Conservation (phyloP, 306 rosid species). For the Quillaja saponaria region DNA sequence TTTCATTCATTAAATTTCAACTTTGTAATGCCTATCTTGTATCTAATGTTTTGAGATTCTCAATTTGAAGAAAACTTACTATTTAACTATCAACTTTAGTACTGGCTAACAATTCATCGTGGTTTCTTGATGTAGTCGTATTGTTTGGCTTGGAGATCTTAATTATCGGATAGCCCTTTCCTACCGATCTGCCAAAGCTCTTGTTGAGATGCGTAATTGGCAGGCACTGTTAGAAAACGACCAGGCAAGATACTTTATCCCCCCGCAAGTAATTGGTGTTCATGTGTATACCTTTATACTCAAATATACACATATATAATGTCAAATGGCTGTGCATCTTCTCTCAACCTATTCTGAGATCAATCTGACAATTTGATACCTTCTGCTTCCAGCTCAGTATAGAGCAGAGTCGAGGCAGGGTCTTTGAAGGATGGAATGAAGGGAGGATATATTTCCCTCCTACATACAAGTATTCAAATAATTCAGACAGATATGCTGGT, state of each 20-base stretch:
- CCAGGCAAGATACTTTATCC: slow-evolving; percentile 62
- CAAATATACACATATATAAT: no score
- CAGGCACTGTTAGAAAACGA: slow-evolving; percentile 80
- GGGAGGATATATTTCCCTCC: slow-evolving; percentile 98
- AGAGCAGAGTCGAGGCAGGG: slow-evolving; percentile 74
- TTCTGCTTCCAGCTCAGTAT: slow-evolving; percentile 69
- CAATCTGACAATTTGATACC: slow-evolving; percentile 33
- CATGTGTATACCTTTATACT: neutral
- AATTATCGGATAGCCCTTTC: slow-evolving; percentile 93
- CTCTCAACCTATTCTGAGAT: slow-evolving; percentile 22
- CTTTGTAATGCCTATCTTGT: slow-evolving; percentile 12
- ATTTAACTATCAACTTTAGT: neutral
- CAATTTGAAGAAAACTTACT: slow-evolving; percentile 13
- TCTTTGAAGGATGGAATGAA: slow-evolving; percentile 89
- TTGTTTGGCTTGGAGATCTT: slow-evolving; percentile 97
- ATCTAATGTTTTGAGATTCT: slow-evolving; percentile 17
- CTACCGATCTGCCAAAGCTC: slow-evolving; percentile 81
- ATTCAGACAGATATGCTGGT: slow-evolving; percentile 93
- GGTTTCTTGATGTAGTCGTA: slow-evolving; percentile 63
- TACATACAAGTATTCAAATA: slow-evolving; percentile 92
- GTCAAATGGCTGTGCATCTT: slow-evolving; percentile 5
- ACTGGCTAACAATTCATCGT: slow-evolving; percentile 19
- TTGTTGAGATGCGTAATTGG: slow-evolving; percentile 95
- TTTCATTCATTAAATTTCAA: neutral
- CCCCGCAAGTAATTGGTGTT: slow-evolving; percentile 15